Percentiles rank a stretch among this genome's conserved stretches.
phyloP scores from a whole-genome alignment of 345 rosid genomes.

The Populus simonii region DNA sequence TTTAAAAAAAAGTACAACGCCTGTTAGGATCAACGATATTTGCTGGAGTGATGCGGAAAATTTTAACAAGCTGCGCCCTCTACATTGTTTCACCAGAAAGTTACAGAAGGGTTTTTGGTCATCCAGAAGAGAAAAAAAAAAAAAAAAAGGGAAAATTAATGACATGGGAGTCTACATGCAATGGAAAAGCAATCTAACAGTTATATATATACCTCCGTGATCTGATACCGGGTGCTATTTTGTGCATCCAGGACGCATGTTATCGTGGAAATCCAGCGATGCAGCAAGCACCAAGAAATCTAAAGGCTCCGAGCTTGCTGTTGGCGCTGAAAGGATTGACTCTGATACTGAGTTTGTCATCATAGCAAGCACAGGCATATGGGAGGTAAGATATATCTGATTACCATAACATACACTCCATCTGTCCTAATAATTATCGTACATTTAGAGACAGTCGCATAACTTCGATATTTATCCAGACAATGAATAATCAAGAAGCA shows the following conservation, averaged over 20 bases:
- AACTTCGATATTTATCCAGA: slow-evolving; percentile 30
- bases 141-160: no score
- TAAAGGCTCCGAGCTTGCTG: slow-evolving; percentile 32
- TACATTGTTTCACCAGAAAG: background rate
- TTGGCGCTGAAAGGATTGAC: slow-evolving; percentile 42
- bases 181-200: background rate
- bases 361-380: slow-evolving; percentile 66
- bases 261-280: slow-evolving; percentile 37
- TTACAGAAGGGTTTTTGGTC: background rate
- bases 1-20: background rate
- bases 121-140: background rate
- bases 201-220: background rate
- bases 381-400: slow-evolving; percentile 49
- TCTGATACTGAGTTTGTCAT: slow-evolving; percentile 60
- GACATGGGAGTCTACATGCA: background rate
- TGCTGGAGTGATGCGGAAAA: no score
- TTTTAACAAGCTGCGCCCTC: background rate
- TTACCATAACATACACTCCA: background rate
- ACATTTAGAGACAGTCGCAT: background rate
- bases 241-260: slow-evolving; percentile 16
- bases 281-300: slow-evolving; percentile 17
- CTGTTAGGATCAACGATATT: no score
- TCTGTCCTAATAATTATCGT: background rate
- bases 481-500: slow-evolving; percentile 77
- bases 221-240: background rate